phyloP scores from a whole-genome alignment of 2,329 filamentous ascomycete species.

The Colletotrichum sp. region DNA sequence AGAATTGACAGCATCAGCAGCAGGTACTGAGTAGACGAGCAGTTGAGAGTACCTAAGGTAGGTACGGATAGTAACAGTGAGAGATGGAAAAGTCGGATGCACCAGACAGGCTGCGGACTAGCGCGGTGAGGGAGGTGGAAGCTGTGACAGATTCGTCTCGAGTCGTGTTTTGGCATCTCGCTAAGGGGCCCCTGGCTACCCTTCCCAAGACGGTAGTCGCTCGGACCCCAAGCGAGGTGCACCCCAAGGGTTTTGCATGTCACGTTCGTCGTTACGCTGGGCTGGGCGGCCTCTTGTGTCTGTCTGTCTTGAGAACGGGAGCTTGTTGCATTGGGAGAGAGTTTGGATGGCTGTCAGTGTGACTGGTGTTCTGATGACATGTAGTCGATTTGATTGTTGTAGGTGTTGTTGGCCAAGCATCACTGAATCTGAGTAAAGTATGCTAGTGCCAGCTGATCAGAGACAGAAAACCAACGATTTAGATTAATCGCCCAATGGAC shows the following conservation, averaged over 20 bases:
- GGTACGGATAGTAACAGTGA: not conserved
- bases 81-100: not conserved
- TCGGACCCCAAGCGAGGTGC: not conserved
- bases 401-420: not conserved
- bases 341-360: not conserved
- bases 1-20: not conserved
- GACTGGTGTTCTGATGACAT: not conserved
- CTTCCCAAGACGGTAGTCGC: constrained; percentile 10
- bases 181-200: constrained; percentile 10
- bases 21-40: not conserved
- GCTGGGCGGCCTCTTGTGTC: not conserved
- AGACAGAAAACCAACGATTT: not conserved
- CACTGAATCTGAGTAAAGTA: not conserved
- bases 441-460: not conserved
- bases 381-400: not conserved
- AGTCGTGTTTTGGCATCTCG: constrained; percentile 47
- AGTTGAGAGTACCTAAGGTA: not conserved
- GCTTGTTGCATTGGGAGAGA: not conserved
- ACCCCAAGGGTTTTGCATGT: constrained; percentile 1
- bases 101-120: constrained; percentile 1
- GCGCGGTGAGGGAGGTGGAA: constrained; percentile 5
- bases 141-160: constrained; percentile 58
- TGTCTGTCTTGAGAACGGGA: not conserved
- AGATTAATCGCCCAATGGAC: not conserved
- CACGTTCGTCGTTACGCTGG: not conserved